A percentile compares a stretch with the other conserved stretches of the same genome.
These are phyloP conservation scores for Crithidia fasciculata DNA, from an alignment of 208 protist genomes.

Conservation along the genomic window DNA sequence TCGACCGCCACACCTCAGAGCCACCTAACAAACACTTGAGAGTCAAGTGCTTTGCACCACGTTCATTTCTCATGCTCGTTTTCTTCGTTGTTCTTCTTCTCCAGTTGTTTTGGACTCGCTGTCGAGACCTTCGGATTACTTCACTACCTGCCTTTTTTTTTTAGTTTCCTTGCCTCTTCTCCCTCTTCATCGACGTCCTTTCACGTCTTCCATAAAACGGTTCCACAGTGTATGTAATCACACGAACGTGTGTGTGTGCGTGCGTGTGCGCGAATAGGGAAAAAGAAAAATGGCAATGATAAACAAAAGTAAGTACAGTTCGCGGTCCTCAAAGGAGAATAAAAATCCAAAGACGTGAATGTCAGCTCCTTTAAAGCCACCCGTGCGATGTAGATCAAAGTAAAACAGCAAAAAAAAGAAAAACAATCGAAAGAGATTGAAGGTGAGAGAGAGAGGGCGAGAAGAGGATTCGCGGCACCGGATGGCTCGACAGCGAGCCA, in stretches of 20 bases:
- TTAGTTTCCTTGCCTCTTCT: background rate
- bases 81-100: too few species aligned
- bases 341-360: too few species aligned
- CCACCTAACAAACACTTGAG: too few species aligned
- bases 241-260: background rate
- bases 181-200: background rate
- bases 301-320: background rate
- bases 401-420: background rate
- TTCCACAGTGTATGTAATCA: background rate
- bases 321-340: too few species aligned
- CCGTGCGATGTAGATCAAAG: too few species aligned
- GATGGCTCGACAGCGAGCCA: too few species aligned
- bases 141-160: background rate
- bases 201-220: background rate
- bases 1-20: too few species aligned
- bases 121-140: background rate
- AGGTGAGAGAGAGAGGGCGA: background rate
- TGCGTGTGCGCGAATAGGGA: background rate
- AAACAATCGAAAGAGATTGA: slow-evolving; percentile 3
- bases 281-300: slow-evolving; percentile 17
- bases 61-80: too few species aligned
- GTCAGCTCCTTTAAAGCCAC: too few species aligned
- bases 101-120: too few species aligned
- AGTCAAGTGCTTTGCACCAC: too few species aligned
- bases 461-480: background rate